A percentile compares a stretch with the other conserved stretches of the same genome.
phyloP scores from a whole-genome alignment of 176 grass and related monocot genomes.

The Ananas comosus region DNA sequence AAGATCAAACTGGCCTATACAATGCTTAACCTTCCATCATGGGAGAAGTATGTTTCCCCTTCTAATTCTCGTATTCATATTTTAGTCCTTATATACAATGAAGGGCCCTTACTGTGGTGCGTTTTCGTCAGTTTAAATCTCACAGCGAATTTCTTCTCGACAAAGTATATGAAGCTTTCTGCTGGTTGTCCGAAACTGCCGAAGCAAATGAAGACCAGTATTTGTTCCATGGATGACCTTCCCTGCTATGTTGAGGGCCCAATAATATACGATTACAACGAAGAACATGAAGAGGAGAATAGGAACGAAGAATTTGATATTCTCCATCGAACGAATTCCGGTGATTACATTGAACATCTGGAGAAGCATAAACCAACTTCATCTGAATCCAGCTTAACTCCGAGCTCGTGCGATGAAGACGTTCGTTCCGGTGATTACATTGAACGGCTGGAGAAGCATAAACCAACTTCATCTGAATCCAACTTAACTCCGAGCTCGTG shows the following conservation, averaged over 20 bases:
- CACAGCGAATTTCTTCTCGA: slow-evolving; percentile 91
- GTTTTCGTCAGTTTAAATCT: slow-evolving; percentile 56
- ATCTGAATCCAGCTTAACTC: not conserved
- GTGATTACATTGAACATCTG: not conserved
- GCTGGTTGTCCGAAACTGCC: slow-evolving; percentile 52
- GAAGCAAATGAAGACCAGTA: slow-evolving; percentile 46
- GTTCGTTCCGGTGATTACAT: not conserved
- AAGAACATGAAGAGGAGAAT: not conserved
- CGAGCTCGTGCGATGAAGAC: not conserved
- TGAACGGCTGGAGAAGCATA: not conserved
- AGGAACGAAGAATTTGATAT: not conserved
- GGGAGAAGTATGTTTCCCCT: slow-evolving; percentile 54
- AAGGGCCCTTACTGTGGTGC: not conserved
- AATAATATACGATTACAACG: slow-evolving; percentile 14
- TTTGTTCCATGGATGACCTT: slow-evolving; percentile 66
- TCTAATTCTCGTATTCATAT: not conserved
- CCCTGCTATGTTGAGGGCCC: slow-evolving; percentile 27
- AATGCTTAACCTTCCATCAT: slow-evolving; percentile 82
- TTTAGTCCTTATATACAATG: not conserved
- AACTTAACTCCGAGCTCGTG: not conserved
- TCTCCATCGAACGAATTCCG: not conserved
- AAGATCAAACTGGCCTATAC: slow-evolving; percentile 89
- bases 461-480: not conserved
- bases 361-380: not conserved
- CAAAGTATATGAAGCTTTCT: slow-evolving; percentile 55